Base-by-base conservation (phyloP, 129 eudicot genomes). In the Lactuca saligna region DNA sequence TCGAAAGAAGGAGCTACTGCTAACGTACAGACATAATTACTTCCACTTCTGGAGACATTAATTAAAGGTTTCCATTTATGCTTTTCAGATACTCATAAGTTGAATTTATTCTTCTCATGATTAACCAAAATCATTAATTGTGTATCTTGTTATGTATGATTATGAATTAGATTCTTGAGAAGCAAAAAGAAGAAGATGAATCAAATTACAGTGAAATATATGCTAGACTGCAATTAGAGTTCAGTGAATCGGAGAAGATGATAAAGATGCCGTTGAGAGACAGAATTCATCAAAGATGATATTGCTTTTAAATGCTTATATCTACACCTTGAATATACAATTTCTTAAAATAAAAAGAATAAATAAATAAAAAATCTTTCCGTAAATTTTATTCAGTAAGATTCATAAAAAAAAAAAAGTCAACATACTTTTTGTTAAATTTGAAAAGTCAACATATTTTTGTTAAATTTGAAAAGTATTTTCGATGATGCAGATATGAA, bases 401-500 rank as follows among this genome's bases (percentile, higher is more conserved):
- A 37, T 37, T 13, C 14, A 20, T 20, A 20, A 11, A n/a, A 20
- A 65, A 20, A 65, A 68, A 55, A 68, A 13, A 12, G 14, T 42
- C 42, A 33, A 37, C 67, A 48, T n/a, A 9, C 25, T 67, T 14
- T 39, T 2, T 46, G 20, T 20, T 20, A 20, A 20, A 20, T 20
- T 20, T 20, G 20, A 20, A 20, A 20, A 20, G 20, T 20, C 20
- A 20, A 20, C 1, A 20, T 20, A 55, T 17, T 12, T 42, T 34
- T 65, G 33, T 66, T 65, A 56, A 57, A 10, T 17, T 17, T 29
- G 34, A 42, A 48, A 75, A 65, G 17, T 4, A 12, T 12, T 38
- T 73, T 68, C 38, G n/a, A 7, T 38, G 25, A 12, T 77, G 73
- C 88, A 89, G 96, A 76, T 89, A 86, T 66, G 96, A 89, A 67